A percentile compares a stretch with the other conserved stretches of the same genome.
Evolutionary conservation across 192 early-diverging fungal species (phyloP).

Genomic region (Obelidium mucronatum): DNA sequence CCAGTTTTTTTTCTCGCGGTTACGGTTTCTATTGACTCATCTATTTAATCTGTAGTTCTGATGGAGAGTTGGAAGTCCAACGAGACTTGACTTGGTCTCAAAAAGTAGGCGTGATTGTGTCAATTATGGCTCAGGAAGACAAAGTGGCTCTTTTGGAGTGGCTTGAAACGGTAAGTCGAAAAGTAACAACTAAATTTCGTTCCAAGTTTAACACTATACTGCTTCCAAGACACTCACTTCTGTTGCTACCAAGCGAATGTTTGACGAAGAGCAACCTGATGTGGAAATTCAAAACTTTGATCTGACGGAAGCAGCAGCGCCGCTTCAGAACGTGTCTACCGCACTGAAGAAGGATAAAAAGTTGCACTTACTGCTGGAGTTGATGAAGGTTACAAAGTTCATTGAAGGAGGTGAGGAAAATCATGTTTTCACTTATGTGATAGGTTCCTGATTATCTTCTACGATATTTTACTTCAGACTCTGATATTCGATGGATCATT

Average conservation of each 20-base stretch:
- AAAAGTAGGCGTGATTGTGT: conserved; percentile 59
- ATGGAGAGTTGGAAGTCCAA: conserved; percentile 29
- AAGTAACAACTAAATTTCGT: too few species aligned
- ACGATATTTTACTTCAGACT: background rate
- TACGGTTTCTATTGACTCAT: background rate
- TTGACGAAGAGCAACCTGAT: conserved; percentile 43
- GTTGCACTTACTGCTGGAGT: conserved; percentile 50
- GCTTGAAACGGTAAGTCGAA: conserved; percentile 31
- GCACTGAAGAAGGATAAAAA: conserved; percentile 41
- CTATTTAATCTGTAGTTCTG: conserved; percentile 34
- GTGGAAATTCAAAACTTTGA: conserved; percentile 44
- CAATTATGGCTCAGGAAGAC: conserved; percentile 51
- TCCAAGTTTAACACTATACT: too few species aligned
- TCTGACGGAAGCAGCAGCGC: conserved; percentile 40
- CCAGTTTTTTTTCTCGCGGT: background rate
- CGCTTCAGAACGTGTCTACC: conserved; percentile 33
- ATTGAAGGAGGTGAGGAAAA: conserved; percentile 36
- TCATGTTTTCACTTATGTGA: background rate
- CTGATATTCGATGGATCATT: conserved; percentile 42
- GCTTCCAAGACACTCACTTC: conserved; percentile 45
- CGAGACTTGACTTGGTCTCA: conserved; percentile 46
- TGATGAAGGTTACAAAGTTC: conserved; percentile 41
- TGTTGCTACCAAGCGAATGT: conserved; percentile 42
- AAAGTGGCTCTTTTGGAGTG: conserved; percentile 50
- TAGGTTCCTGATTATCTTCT: background rate